These are phyloP conservation scores for Adansonia digitata DNA, from an alignment of 345 rosid species.

Conservation along the genomic window DNA sequence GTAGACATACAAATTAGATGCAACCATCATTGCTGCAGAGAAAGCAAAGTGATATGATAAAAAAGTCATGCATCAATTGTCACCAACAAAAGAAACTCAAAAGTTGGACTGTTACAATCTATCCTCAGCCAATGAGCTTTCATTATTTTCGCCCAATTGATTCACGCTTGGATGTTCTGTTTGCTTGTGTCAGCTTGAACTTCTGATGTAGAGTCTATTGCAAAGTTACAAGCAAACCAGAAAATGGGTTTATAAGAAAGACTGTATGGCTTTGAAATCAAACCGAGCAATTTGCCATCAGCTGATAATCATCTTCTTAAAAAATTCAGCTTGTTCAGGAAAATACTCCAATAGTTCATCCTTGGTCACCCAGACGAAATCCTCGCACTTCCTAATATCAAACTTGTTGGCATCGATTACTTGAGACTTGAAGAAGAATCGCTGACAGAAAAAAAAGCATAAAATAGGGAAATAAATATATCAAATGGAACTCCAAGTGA, in stretches of 20 bases:
- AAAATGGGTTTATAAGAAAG: neutral
- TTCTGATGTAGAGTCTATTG: neutral
- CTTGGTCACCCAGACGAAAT: slow-evolving; percentile 90
- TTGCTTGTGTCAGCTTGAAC: neutral
- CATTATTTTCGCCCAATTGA: neutral
- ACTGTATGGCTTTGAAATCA: neutral
- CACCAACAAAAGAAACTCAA: neutral
- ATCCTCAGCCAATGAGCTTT: neutral
- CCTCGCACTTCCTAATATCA: slow-evolving; percentile 59
- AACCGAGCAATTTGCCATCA: slow-evolving; percentile 24
- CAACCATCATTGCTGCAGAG: neutral
- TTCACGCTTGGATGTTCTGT: neutral
- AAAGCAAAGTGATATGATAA: neutral
- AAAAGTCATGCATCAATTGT: neutral
- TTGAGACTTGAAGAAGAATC: slow-evolving; percentile 90
- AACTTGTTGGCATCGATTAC: slow-evolving; percentile 69
- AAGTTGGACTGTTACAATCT: neutral
- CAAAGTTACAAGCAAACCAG: slow-evolving; percentile 5
- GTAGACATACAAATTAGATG: neutral
- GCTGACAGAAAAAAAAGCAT: slow-evolving; percentile 37
- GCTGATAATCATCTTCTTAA: slow-evolving; percentile 85
- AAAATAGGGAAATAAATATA: neutral
- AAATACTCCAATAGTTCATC: slow-evolving; percentile 81
- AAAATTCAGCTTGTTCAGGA: slow-evolving; percentile 69
- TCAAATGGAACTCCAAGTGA: neutral